phyloP scores from a whole-genome alignment of 2,329 filamentous ascomycete species.

The Exophiala bonariae region DNA sequence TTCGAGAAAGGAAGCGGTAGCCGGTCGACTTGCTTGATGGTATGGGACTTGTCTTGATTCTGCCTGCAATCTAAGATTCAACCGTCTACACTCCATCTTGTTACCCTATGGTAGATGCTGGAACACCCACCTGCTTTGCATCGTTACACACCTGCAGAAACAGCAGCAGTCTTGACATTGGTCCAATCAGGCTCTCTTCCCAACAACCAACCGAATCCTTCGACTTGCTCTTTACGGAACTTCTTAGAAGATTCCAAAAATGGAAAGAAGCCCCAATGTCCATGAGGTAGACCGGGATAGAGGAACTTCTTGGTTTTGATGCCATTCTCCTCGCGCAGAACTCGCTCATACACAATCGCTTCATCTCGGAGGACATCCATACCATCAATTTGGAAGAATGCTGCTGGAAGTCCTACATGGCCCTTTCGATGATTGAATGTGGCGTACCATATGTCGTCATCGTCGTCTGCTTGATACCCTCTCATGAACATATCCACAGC shows the following conservation, averaged over 20 bases:
- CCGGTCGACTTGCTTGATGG: no score
- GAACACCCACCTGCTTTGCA: no score
- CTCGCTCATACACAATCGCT: slow-evolving; percentile 28
- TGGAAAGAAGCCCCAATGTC: slow-evolving; percentile 32
- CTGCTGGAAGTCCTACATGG: slow-evolving; percentile 30
- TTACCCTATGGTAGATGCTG: no score
- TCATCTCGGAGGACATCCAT: slow-evolving; percentile 32
- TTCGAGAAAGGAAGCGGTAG: slow-evolving; percentile 60
- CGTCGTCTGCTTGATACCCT: slow-evolving; percentile 23
- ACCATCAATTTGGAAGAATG: slow-evolving; percentile 31
- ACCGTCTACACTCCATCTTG: no score
- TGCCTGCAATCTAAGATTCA: no score
- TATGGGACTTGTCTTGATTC: no score
- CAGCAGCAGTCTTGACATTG: slow-evolving; percentile 13
- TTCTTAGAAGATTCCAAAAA: slow-evolving; percentile 27
- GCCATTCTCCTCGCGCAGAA: slow-evolving; percentile 27
- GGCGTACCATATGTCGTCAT: slow-evolving; percentile 21
- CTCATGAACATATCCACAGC: slow-evolving; percentile 30
- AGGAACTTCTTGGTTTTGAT: slow-evolving; percentile 32
- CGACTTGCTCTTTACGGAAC: slow-evolving; percentile 29
- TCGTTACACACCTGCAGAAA: slow-evolving; percentile 14
- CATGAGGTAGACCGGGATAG: slow-evolving; percentile 36
- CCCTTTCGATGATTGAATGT: slow-evolving; percentile 26
- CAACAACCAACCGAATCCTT: slow-evolving; percentile 25
- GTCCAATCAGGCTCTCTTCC: slow-evolving; percentile 21